phyloP scores from a whole-genome alignment of 1,284 basidiomycete genomes.

The Phellinidium pouzarii region DNA sequence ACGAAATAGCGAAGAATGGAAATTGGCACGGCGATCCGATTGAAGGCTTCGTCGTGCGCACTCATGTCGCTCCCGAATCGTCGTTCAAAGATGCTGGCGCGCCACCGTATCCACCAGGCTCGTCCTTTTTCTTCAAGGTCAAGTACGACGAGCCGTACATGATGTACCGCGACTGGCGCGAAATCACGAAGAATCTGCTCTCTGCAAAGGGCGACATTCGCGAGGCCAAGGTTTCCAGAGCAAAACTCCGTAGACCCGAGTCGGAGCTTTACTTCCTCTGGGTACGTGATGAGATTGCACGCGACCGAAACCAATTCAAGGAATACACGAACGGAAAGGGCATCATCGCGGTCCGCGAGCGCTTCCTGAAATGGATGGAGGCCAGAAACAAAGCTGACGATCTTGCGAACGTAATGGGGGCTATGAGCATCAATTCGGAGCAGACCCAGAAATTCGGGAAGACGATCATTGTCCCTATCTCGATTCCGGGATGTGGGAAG shows the following conservation, averaged over 20 bases:
- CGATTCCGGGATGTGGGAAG: slow-evolving; percentile 93
- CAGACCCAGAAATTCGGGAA: slow-evolving; percentile 51
- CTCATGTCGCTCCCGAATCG: slow-evolving; percentile 45
- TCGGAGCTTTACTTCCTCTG: slow-evolving; percentile 62
- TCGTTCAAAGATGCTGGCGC: slow-evolving; percentile 28
- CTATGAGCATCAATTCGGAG: not conserved
- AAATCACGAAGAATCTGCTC: slow-evolving; percentile 80
- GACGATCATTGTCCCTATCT: slow-evolving; percentile 83
- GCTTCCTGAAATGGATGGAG: slow-evolving; percentile 68
- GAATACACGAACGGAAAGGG: slow-evolving; percentile 68
- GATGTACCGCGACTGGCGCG: slow-evolving; percentile 98
- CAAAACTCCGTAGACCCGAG: slow-evolving; percentile 60
- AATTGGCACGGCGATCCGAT: slow-evolving; percentile 82
- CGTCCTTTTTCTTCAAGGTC: slow-evolving; percentile 98
- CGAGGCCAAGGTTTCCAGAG: slow-evolving; percentile 42
- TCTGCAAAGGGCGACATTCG: slow-evolving; percentile 29
- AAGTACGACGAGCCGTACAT: slow-evolving; percentile 99
- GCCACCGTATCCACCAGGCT: slow-evolving; percentile 65
- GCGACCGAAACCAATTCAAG: slow-evolving; percentile 56
- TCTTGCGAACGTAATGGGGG: slow-evolving; percentile 21
- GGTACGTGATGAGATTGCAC: slow-evolving; percentile 66
- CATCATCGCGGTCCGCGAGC: slow-evolving; percentile 79
- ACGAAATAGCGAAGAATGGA: slow-evolving; percentile 60
- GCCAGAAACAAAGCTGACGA: slow-evolving; percentile 36
- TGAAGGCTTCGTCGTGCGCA: slow-evolving; percentile 95